Evolutionary conservation across 129 eudicot genomes (phyloP), one percentile per base, ranked within the genome.

Genomic region (Helichrysum umbraculigerum): DNA sequence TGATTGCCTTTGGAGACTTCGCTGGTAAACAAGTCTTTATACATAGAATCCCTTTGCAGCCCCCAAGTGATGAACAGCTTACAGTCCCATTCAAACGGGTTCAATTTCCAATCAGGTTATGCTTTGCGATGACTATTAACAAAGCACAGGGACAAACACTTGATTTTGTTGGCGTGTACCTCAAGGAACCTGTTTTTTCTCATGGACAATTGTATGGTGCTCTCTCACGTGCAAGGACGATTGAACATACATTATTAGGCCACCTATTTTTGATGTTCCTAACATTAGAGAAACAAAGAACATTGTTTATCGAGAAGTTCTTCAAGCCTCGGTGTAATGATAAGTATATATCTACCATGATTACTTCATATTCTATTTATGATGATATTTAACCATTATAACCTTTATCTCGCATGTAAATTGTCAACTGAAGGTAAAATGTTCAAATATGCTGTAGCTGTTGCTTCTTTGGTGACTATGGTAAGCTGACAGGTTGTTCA

Each of bases 81-180:
- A 65, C 64, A 12, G 5, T 82, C 6, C 33, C 75, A 0, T 77
- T 82, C 10, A 41, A 35, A 56, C 28, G 82, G 15, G 17, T 30
- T 34, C 79, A 82, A 19, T 71, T 82, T 37, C 66, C 67, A 56
- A 29, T 82, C 7, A 60, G 76, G 34, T 25, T 82, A 33, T 76
- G 75, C 15, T 82, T 82, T 76, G 78, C 77, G 0, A 82, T 76
- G 85, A 82, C 85, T 3, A 71, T 76, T 4, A 76, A 82, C 39
- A 76, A 82, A 54, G 77, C 78, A 12, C 81, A 82, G 64, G 85
- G 78, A 0, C 81, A 76, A 71, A 82, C 70, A 5, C 57, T 81
- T 0, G 72, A 76, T 2, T 17, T 19, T 51, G 74, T 81, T 0
- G 68, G 69, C 0, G 7, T 81, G 0, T 81, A 68, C 42, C 50